Evolutionary conservation across 176 grass and related monocot genomes (phyloP).

Genomic region (Aegilops longissima): DNA sequence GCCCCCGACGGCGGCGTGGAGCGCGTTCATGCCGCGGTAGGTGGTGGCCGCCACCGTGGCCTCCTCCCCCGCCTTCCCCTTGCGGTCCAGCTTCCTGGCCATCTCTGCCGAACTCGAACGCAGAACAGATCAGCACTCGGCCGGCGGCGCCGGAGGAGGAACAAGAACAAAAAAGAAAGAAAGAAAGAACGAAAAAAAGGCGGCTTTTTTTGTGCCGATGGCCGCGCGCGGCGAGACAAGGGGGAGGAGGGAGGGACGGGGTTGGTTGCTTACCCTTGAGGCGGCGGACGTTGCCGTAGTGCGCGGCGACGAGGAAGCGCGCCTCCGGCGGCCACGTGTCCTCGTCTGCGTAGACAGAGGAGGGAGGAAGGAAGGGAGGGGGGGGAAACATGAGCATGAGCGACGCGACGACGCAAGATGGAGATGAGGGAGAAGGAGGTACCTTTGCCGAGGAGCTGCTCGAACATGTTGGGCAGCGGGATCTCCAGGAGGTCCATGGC

Average conservation of each 20-base stretch:
- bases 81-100: background rate
- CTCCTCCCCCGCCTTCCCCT: background rate
- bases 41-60: background rate
- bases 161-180: background rate
- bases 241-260: no score
- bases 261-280: background rate
- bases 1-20: constrained; percentile 21
- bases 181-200: no score
- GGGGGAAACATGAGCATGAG: no score
- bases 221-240: no score
- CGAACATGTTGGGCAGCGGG: background rate
- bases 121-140: background rate
- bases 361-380: background rate
- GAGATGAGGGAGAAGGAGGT: no score
- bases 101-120: background rate
- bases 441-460: background rate
- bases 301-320: constrained; percentile 17
- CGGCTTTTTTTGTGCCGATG: no score
- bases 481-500: background rate
- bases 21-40: constrained; percentile 30
- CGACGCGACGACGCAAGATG: no score
- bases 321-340: background rate
- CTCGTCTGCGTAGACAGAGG: background rate
- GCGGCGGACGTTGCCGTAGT: constrained; percentile 24
- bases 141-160: background rate